These are phyloP conservation scores for Talaromyces stipitatus DNA, from an alignment of 495 filamentous ascomycete genomes.

Conservation along the genomic window DNA sequence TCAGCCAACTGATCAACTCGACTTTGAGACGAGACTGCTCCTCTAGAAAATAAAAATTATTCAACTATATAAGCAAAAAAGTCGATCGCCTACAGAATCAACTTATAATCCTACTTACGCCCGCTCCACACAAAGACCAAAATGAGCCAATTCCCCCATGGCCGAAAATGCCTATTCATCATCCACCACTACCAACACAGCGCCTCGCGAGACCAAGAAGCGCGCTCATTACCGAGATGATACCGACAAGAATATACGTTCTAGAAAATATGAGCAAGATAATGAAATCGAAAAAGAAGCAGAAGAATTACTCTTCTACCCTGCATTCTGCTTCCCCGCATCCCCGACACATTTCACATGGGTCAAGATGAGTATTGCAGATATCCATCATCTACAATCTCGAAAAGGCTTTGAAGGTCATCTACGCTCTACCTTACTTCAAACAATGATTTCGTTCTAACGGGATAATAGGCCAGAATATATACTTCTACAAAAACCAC, in stretches of 20 bases:
- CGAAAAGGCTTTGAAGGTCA: constrained; percentile 65
- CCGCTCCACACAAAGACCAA: background rate
- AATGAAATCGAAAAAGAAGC: background rate
- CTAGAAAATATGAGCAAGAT: background rate
- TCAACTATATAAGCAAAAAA: background rate
- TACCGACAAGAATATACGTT: background rate
- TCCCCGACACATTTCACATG: constrained; percentile 79
- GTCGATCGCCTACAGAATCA: too few relatives aligned
- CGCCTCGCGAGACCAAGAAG: background rate
- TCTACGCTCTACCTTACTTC: constrained; percentile 2
- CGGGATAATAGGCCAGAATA: constrained; percentile 47
- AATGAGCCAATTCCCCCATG: constrained; percentile 3
- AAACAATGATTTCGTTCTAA: background rate
- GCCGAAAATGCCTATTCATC: constrained; percentile 4
- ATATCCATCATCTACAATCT: constrained; percentile 53
- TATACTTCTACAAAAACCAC: constrained; percentile 81
- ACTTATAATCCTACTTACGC: too few relatives aligned
- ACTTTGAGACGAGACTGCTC: background rate
- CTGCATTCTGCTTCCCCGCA: constrained; percentile 72
- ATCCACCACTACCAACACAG: background rate
- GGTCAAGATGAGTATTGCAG: constrained; percentile 67
- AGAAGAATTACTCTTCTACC: constrained; percentile 51
- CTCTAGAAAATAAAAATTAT: background rate
- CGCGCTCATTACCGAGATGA: background rate
- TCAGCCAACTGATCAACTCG: background rate